Conservation (phyloP, 1,284 basidiomycete genomes). For the Singerocomus rubriflavus region DNA sequence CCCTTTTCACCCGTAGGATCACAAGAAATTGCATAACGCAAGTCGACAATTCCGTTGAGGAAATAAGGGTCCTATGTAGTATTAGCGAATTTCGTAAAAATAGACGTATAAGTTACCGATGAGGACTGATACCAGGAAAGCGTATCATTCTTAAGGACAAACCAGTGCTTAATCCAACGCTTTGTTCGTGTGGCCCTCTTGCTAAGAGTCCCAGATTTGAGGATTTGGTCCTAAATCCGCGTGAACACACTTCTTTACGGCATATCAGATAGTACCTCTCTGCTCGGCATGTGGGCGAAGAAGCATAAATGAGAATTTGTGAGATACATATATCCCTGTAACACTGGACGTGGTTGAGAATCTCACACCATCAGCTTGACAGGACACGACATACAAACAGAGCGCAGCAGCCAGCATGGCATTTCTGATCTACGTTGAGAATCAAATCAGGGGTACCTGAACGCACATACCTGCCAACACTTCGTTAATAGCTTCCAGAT, state of each 20-base stretch:
- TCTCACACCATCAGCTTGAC: neutral
- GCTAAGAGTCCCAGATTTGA: conserved; percentile 82
- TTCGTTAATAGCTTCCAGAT: conserved; percentile 73
- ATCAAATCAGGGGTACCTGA: conserved; percentile 5
- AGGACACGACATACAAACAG: conserved; percentile 64
- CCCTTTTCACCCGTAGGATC: conserved; percentile 73
- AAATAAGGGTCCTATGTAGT: conserved; percentile 85
- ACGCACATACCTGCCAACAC: conserved; percentile 69
- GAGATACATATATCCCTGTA: conserved; percentile 96
- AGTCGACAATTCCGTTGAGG: conserved; percentile 89
- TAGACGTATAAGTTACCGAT: conserved; percentile 47
- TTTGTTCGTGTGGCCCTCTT: conserved; percentile 87
- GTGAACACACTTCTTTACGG: conserved; percentile 8
- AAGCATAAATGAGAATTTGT: conserved; percentile 93
- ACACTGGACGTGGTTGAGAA: conserved; percentile 48
- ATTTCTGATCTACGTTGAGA: conserved; percentile 54
- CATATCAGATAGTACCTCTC: conserved; percentile 59
- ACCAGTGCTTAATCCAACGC: conserved; percentile 91
- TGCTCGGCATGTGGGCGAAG: conserved; percentile 90
- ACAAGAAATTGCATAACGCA: conserved; percentile 89
- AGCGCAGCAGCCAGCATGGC: conserved; percentile 85
- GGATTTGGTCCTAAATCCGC: conserved; percentile 66
- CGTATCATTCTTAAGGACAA: conserved; percentile 89
- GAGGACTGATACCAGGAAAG: conserved; percentile 95
- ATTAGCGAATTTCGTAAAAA: conserved; percentile 10